phyloP scores from a whole-genome alignment of 768 basidiomycete genomes.

The Rubroboletus satanas region DNA sequence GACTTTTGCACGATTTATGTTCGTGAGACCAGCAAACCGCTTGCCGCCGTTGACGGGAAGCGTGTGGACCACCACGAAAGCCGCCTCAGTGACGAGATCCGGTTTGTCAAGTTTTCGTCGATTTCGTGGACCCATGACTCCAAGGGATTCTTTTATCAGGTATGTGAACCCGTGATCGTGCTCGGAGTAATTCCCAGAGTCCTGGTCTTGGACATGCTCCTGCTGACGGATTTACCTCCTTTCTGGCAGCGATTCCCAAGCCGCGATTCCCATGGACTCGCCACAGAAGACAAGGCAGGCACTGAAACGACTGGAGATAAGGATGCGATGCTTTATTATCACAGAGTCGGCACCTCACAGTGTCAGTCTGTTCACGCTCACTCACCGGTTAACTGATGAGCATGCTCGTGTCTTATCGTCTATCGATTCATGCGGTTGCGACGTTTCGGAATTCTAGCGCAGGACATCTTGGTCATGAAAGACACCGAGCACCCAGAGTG shows the following conservation, averaged over 20 bases:
- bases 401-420: not conserved
- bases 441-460: slow-evolving; percentile 39
- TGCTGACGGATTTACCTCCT: slow-evolving; percentile 1
- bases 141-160: slow-evolving; percentile 84
- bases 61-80: slow-evolving; percentile 43
- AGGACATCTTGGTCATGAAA: slow-evolving; percentile 64
- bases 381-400: slow-evolving; percentile 7
- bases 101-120: slow-evolving; percentile 72
- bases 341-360: slow-evolving; percentile 67
- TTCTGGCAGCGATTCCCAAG: slow-evolving; percentile 52
- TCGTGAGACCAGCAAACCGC: slow-evolving; percentile 57
- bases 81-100: slow-evolving; percentile 61
- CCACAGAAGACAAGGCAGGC: slow-evolving; percentile 48
- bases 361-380: slow-evolving; percentile 36
- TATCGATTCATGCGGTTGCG: not conserved
- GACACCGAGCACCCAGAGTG: slow-evolving; percentile 62
- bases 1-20: slow-evolving; percentile 70
- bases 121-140: slow-evolving; percentile 75
- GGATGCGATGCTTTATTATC: slow-evolving; percentile 76
- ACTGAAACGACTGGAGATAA: slow-evolving; percentile 59
- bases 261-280: slow-evolving; percentile 42
- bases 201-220: not conserved
- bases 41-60: slow-evolving; percentile 40
- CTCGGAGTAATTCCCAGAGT: not conserved
- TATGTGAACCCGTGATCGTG: slow-evolving; percentile 14